A percentile compares a stretch with the other conserved stretches of the same genome.
Conservation (phyloP, 2,329 filamentous ascomycete species). For the Xylariaceae sp. region DNA sequence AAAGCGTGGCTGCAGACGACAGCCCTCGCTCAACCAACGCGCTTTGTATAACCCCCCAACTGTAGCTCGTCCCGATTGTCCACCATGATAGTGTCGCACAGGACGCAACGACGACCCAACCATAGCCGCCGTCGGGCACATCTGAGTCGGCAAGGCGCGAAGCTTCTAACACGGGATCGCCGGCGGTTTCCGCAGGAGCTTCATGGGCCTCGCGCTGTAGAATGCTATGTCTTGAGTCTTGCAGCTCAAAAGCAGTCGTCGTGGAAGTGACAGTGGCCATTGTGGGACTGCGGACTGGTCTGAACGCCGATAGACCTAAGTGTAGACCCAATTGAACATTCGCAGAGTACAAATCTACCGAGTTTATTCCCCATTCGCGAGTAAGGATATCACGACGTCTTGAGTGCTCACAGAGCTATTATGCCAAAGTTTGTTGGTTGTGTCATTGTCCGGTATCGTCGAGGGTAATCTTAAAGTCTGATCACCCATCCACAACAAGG, state of each 20-base stretch:
- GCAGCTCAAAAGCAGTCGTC: conserved; percentile 14
- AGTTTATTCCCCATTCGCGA: too few relatives aligned
- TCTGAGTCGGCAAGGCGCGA: conserved; percentile 18
- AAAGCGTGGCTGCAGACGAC: conserved; percentile 13
- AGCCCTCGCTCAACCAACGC: conserved; percentile 15
- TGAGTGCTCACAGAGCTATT: too few relatives aligned
- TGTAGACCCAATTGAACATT: too few relatives aligned
- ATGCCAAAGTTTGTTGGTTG: too few relatives aligned
- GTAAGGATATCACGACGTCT: too few relatives aligned
- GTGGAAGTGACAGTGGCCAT: conserved; percentile 16
- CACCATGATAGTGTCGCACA: conserved; percentile 19
- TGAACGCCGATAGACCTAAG: too few relatives aligned
- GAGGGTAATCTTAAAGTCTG: too few relatives aligned
- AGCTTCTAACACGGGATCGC: conserved; percentile 15
- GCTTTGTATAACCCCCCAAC: conserved; percentile 17
- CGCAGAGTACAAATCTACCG: too few relatives aligned
- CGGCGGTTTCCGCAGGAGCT: not conserved
- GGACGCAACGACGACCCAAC: conserved; percentile 16
- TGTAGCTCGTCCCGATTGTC: conserved; percentile 18
- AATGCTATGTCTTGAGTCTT: not conserved
- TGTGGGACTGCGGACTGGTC: too few relatives aligned
- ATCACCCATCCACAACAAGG: too few relatives aligned
- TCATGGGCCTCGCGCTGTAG: conserved; percentile 13
- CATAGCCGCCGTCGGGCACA: conserved; percentile 20
- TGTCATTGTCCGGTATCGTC: too few relatives aligned